Conservation (phyloP, 1,139 yeast species). For the Sugiyamaella novakii region DNA sequence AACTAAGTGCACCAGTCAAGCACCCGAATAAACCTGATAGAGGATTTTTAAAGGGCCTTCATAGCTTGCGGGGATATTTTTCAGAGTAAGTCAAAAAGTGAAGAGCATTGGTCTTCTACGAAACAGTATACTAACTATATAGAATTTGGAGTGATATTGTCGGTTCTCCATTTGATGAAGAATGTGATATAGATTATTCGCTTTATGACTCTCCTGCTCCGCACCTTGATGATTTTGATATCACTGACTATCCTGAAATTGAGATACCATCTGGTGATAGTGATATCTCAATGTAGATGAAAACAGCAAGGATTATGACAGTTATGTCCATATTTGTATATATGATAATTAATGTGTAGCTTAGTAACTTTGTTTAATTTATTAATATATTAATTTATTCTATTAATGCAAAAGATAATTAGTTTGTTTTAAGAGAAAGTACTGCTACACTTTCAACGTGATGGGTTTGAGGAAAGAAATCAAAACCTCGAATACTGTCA, state of each 20-base stretch:
- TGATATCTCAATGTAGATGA: conserved; percentile 23
- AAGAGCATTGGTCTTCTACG: no score
- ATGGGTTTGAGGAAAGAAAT: conserved; percentile 96
- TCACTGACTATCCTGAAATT: conserved; percentile 20
- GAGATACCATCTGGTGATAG: conserved; percentile 18
- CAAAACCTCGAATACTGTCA: conserved; percentile 89
- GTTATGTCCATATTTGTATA: conserved; percentile 8
- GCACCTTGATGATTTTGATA: conserved; percentile 29
- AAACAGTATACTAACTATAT: conserved; percentile 18
- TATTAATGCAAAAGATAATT: neutral
- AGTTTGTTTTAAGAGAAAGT: conserved; percentile 38
- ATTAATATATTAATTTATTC: conserved; percentile 5
- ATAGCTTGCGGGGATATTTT: conserved; percentile 66
- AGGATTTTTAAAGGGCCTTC: conserved; percentile 84
- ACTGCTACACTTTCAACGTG: conserved; percentile 97
- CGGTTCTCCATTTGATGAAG: conserved; percentile 28
- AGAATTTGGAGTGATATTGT: conserved; percentile 34
- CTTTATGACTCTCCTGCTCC: conserved; percentile 21
- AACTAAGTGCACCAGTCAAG: conserved; percentile 63
- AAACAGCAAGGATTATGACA: neutral
- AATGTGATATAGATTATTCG: conserved; percentile 20
- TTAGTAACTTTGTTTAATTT: conserved; percentile 3
- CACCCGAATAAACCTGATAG: conserved; percentile 65
- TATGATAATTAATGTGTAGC: conserved; percentile 6
- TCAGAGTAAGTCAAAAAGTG: conserved; percentile 21